Base-by-base conservation (phyloP, 768 basidiomycete species). In the Exsudoporus frostii region DNA sequence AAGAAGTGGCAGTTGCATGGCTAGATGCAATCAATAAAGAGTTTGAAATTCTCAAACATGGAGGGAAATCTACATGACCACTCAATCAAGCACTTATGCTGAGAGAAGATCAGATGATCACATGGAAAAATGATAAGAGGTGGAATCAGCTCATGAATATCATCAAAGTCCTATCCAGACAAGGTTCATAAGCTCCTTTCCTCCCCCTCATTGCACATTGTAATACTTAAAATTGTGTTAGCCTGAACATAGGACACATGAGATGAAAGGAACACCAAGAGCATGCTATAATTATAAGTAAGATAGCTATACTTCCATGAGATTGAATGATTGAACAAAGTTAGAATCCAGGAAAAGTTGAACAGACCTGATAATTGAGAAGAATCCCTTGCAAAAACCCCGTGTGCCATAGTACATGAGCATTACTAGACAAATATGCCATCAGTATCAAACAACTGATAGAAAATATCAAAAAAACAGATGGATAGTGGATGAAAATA, bases 1-100 rank as follows among this genome's bases (percentile, higher is more conserved):
- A 73, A 8, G 61, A 65, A 0, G 61, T 81, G 14, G 84, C 86
- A 0, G 73, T 76, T 36, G 68, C 60, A 3, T 91, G 86, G 85
- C 64, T 88, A 15, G 67, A 78, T 38, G 72, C 71, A 7, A 68
- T 90, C 30, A 70, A 73, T 17, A 62, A 71, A 6, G 82, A 83
- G 55, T 55, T 77, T 5, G 62, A 70, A 37, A 64, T 66, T 7
- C 59, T 83, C 2, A 76, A 81, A 56, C 64, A 59, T 7, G 67
- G 67, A 3, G 65, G 69, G 11, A 67, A 57, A 45, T 62, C 61
- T 2, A 54, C 68, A 29, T 56, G 68, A 13, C 70, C 71, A 3
- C 64, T 76, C 14, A 71, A 71, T 40, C 68, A 72, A 32, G 68
- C 81, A 1, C 69, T 89, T 39, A 77, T 76, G 0, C 65, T 90